A percentile compares a stretch with the other conserved stretches of the same genome.
Conservation (phyloP, 306 rosid species). For the Arachis hypogaea region DNA sequence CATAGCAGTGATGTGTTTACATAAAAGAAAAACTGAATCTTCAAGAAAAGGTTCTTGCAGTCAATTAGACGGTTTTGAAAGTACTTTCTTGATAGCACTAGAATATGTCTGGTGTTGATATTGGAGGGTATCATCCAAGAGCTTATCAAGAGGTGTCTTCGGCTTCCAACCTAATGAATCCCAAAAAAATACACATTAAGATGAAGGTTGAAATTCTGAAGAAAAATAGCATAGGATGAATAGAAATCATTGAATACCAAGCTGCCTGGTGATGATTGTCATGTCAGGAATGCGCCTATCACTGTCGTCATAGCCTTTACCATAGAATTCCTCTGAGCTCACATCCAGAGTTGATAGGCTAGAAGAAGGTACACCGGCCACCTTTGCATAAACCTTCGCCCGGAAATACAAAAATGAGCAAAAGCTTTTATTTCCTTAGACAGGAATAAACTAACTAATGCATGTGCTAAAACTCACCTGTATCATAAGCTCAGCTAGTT, state of each 20-base stretch:
- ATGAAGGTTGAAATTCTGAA: constrained; percentile 19
- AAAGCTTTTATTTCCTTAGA: background rate
- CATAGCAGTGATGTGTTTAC: constrained; percentile 26
- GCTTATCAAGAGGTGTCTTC: constrained; percentile 69
- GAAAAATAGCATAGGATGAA: background rate
- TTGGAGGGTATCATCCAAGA: constrained; percentile 77
- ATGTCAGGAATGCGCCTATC: constrained; percentile 88
- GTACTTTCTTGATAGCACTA: constrained; percentile 62
- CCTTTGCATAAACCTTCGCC: constrained; percentile 71
- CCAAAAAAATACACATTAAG: constrained; percentile 17
- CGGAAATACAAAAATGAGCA: background rate
- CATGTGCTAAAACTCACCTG: constrained; percentile 41
- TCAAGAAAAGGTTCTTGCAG: constrained; percentile 7
- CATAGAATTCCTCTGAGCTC: constrained; percentile 71
- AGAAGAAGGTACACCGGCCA: constrained; percentile 64
- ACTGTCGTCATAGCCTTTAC: constrained; percentile 87
- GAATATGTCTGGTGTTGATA: constrained; percentile 86
- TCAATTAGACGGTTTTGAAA: constrained; percentile 54
- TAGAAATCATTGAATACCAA: constrained; percentile 53
- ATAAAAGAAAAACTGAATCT: constrained; percentile 14
- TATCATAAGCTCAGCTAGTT: constrained; percentile 85
- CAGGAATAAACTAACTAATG: too few relatives aligned
- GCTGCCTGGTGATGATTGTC: constrained; percentile 78
- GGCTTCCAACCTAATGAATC: constrained; percentile 73
- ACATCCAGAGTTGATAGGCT: constrained; percentile 65